phyloP scores from a whole-genome alignment of 2,329 filamentous ascomycete genomes.

The Lasiodiplodia hormozganensis region DNA sequence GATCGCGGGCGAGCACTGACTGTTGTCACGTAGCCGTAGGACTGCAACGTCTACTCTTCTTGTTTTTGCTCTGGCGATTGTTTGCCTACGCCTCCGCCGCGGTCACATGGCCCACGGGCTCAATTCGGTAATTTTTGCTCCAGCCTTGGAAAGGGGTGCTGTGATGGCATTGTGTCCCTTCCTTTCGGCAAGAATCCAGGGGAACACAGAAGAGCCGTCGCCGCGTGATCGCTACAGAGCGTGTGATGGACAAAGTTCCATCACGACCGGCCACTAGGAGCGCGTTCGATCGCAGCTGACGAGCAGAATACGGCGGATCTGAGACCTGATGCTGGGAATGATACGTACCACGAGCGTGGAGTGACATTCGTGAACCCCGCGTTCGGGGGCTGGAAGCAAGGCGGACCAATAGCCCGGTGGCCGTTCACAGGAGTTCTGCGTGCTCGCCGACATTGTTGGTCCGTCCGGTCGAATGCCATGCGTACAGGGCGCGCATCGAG shows the following conservation, averaged over 20 bases:
- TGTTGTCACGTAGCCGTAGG: background rate
- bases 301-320: conserved; percentile 1
- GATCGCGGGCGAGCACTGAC: background rate
- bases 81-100: background rate
- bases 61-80: background rate
- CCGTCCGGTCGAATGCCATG: background rate
- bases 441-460: background rate
- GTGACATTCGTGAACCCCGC: conserved; percentile 21
- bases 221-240: background rate
- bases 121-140: conserved; percentile 14
- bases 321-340: conserved; percentile 14
- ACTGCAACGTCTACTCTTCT: background rate
- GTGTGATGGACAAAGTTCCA: background rate
- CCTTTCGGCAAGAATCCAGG: conserved; percentile 15
- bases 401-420: background rate
- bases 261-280: background rate
- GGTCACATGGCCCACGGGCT: conserved; percentile 14
- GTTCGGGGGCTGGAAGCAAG: background rate
- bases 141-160: conserved; percentile 15
- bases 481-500: conserved; percentile 7
- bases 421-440: background rate
- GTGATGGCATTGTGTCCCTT: conserved; percentile 10
- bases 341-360: conserved; percentile 20
- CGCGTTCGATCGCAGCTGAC: conserved; percentile 8
- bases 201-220: background rate